Conservation (phyloP, 768 basidiomycete genomes). For the Butyriboletus loyo region DNA sequence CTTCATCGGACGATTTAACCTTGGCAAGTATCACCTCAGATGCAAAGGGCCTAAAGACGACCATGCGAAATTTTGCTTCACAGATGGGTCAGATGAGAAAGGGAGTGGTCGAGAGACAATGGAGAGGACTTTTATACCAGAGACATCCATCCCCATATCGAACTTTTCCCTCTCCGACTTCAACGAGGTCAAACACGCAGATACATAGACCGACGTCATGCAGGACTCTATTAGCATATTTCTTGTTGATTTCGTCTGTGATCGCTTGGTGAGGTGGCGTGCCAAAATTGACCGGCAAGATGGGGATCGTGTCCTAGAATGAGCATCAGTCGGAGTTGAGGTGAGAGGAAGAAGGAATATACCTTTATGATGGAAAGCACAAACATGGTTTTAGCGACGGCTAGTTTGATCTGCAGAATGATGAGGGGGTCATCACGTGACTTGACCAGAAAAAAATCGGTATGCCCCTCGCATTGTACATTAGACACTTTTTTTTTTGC, state of each 20-base stretch:
- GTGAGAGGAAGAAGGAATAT: not conserved
- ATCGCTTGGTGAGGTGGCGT: conserved; percentile 76
- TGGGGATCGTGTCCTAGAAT: conserved; percentile 79
- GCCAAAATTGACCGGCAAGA: conserved; percentile 87
- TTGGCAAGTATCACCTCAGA: conserved; percentile 89
- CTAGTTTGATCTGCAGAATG: not conserved
- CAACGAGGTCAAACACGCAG: conserved; percentile 81
- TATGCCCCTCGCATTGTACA: not conserved
- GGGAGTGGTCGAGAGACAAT: not conserved
- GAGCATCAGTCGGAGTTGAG: not conserved
- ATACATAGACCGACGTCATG: conserved; percentile 92
- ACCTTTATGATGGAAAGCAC: conserved; percentile 46
- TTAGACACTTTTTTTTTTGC: not conserved
- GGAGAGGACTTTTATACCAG: conserved; percentile 80
- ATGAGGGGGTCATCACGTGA: conserved; percentile 16
- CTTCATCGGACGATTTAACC: conserved; percentile 82
- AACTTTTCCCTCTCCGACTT: conserved; percentile 88
- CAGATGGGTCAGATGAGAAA: not conserved
- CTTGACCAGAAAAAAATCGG: conserved; percentile 1
- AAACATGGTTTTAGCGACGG: conserved; percentile 36
- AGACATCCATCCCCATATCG: conserved; percentile 92
- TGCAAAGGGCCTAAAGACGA: conserved; percentile 87
- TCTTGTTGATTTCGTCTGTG: conserved; percentile 85
- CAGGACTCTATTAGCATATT: conserved; percentile 89
- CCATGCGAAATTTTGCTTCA: conserved; percentile 82